Evolutionary conservation across 2,329 filamentous ascomycete genomes (phyloP).

Genomic region (Arthrobotrys pseudoclavata): DNA sequence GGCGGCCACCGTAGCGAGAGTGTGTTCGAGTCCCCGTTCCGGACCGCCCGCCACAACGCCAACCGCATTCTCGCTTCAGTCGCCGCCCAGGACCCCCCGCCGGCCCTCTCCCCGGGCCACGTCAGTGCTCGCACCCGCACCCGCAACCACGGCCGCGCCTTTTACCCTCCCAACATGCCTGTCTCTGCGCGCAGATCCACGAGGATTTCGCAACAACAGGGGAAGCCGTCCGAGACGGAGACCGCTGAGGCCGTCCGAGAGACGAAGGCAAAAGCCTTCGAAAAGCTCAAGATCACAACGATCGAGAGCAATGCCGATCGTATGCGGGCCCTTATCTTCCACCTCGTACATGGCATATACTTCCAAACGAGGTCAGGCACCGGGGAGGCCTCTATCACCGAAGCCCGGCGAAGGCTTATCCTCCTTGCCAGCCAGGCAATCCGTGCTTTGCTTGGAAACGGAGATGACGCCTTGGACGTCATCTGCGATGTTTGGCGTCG

Average conservation of each 20-base stretch:
- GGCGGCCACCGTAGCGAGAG: too few species aligned
- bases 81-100: background rate
- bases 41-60: too few species aligned
- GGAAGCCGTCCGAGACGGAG: background rate
- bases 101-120: too few species aligned
- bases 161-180: background rate
- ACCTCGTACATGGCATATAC: constrained; percentile 8
- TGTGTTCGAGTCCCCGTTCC: background rate
- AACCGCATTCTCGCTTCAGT: background rate
- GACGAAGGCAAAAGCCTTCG: background rate
- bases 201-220: background rate
- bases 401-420: constrained; percentile 25
- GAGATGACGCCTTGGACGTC: constrained; percentile 15
- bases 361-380: constrained; percentile 17
- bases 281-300: background rate
- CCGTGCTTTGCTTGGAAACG: constrained; percentile 6
- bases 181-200: background rate
- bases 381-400: background rate
- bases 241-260: background rate
- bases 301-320: background rate
- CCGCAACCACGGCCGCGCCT: background rate
- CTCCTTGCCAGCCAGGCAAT: constrained; percentile 8
- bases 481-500: constrained; percentile 34
- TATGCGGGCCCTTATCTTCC: constrained; percentile 33
- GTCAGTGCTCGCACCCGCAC: background rate